phyloP scores from a whole-genome alignment of 192 early-diverging fungal species.

The Coemansia sp. region DNA sequence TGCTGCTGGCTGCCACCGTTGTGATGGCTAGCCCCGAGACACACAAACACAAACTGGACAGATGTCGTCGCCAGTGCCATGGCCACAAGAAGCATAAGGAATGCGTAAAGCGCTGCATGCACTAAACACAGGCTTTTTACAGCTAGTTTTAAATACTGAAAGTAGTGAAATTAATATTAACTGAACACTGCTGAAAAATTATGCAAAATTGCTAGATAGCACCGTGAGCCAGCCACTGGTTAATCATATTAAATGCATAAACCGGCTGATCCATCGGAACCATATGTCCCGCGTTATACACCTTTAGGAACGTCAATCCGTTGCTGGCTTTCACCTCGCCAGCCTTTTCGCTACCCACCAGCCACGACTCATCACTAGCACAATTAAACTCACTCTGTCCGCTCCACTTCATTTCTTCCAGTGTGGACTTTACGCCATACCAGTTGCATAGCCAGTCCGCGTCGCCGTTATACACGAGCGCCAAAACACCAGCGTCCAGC shows the following conservation, averaged over 20 bases:
- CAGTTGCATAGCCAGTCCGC: constrained; percentile 91
- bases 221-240: constrained; percentile 62
- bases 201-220: no score
- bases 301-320: constrained; percentile 76
- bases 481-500: constrained; percentile 63
- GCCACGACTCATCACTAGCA: constrained; percentile 75
- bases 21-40: no score
- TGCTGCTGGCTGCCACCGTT: no score
- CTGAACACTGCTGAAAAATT: no score
- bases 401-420: constrained; percentile 76
- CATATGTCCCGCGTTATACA: constrained; percentile 86
- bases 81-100: no score
- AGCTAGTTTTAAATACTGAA: no score
- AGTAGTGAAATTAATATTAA: no score
- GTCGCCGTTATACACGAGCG: constrained; percentile 87
- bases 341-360: constrained; percentile 54
- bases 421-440: constrained; percentile 80
- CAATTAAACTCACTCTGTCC: constrained; percentile 68
- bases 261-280: constrained; percentile 87
- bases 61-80: no score
- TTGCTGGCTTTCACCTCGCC: constrained; percentile 66
- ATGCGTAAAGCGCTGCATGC: no score
- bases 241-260: constrained; percentile 76
- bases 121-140: no score
- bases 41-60: no score